phyloP scores from a whole-genome alignment of 768 basidiomycete species.

The Suillus occidentalis region DNA sequence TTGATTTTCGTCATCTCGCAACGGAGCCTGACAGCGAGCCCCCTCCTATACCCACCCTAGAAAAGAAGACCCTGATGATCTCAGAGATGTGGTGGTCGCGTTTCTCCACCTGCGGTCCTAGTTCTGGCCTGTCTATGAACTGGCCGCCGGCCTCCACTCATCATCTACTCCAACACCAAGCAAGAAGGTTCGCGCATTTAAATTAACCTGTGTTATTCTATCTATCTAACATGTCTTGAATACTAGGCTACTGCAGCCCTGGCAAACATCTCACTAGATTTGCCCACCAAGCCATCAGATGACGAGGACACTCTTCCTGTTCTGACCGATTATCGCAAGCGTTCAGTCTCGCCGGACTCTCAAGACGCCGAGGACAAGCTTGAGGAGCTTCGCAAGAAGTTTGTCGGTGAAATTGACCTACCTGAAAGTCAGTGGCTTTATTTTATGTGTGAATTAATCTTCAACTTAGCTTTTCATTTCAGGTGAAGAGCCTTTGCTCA shows the following conservation, averaged over 20 bases:
- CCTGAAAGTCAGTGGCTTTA: conserved; percentile 43
- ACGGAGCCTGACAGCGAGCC: no score
- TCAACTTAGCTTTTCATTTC: no score
- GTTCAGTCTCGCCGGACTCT: conserved; percentile 31
- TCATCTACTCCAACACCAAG: no score
- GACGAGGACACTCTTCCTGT: conserved; percentile 5
- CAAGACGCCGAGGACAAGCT: conserved; percentile 30
- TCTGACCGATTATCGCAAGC: conserved; percentile 30
- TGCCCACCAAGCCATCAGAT: conserved; percentile 35
- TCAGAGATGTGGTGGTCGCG: no score
- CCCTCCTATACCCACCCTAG: no score
- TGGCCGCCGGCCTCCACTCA: neutral
- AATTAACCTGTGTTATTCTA: conserved; percentile 4
- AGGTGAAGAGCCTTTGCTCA: conserved; percentile 81
- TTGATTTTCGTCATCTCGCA: no score
- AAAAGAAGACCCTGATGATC: no score
- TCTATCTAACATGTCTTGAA: neutral
- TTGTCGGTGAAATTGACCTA: conserved; percentile 65
- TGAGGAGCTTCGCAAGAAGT: conserved; percentile 46
- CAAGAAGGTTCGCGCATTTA: conserved; percentile 43
- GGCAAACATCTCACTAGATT: conserved; percentile 40
- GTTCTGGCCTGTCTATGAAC: no score
- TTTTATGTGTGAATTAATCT: conserved; percentile 22
- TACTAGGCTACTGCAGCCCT: conserved; percentile 44
- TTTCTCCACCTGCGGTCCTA: no score